These are phyloP conservation scores for Aspergillus sp. DNA, from an alignment of 2,329 filamentous ascomycete species.

Conservation along the genomic window DNA sequence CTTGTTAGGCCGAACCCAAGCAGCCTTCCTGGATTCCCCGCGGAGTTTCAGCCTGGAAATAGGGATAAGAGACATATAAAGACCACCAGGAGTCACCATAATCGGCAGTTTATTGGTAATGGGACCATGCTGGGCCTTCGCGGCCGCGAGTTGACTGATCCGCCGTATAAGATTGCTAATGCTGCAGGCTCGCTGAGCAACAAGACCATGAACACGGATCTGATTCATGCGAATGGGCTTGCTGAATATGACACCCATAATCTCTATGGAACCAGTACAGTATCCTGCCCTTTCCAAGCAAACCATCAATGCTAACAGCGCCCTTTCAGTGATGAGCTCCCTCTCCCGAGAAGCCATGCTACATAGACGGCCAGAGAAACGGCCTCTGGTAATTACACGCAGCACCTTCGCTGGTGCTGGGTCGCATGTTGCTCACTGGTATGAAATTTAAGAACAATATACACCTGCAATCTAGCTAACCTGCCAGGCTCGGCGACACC, in stretches of 20 bases:
- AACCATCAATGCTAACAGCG: background rate
- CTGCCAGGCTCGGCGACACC: constrained; percentile 59
- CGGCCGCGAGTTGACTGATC: constrained; percentile 62
- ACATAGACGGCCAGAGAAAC: constrained; percentile 59
- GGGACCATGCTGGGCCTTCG: constrained; percentile 55
- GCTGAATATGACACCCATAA: constrained; percentile 76
- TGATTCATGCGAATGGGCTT: constrained; percentile 64
- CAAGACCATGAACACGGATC: constrained; percentile 65
- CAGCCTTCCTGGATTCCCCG: constrained; percentile 67
- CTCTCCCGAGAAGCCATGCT: constrained; percentile 67
- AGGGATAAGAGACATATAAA: background rate
- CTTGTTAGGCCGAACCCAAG: constrained; percentile 61
- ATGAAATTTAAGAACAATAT: background rate
- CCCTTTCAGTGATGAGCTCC: constrained; percentile 62
- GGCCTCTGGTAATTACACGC: constrained; percentile 72
- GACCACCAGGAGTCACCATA: background rate
- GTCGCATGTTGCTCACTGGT: constrained; percentile 56
- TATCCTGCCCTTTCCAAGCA: background rate
- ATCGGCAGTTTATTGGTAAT: background rate
- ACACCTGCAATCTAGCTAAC: background rate
- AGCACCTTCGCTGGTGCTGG: constrained; percentile 75
- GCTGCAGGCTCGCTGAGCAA: constrained; percentile 54
- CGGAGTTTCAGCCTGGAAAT: constrained; percentile 62
- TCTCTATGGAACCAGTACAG: constrained; percentile 64
- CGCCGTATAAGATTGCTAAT: constrained; percentile 66